Conservation (phyloP, 2,329 filamentous ascomycete genomes). For the Zymoseptoria passerinii region DNA sequence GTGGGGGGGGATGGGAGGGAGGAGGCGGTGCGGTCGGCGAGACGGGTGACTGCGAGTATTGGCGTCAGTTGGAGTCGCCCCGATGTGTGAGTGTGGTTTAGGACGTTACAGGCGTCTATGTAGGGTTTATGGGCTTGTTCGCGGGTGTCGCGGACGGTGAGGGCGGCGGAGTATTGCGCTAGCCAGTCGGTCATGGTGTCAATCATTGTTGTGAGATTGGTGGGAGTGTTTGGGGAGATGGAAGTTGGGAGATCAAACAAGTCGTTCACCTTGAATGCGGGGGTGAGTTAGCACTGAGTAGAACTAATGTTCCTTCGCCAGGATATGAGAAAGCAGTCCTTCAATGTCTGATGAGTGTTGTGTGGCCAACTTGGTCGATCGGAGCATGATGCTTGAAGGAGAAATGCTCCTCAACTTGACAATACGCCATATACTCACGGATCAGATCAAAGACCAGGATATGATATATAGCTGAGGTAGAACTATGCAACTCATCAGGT, state of each 20-base stretch:
- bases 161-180: conserved; percentile 68
- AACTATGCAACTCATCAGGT: background rate
- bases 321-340: no score
- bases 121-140: conserved; percentile 59
- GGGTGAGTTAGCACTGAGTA: no score
- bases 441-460: no score
- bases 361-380: no score
- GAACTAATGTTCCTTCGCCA: no score
- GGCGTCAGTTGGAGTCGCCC: conserved; percentile 1
- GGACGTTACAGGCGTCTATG: conserved; percentile 65
- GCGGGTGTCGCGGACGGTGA: conserved; percentile 62
- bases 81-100: background rate
- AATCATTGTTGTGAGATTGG: background rate
- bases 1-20: conserved; percentile 17
- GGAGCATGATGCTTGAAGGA: background rate
- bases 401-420: background rate
- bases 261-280: no score
- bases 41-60: conserved; percentile 32
- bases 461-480: background rate
- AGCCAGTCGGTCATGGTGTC: conserved; percentile 60
- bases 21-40: conserved; percentile 37
- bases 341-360: no score
- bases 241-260: background rate
- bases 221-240: background rate
- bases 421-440: background rate